Evolutionary conservation across 2,329 filamentous ascomycete genomes (phyloP).

Genomic region (Lachnellula hyalina): DNA sequence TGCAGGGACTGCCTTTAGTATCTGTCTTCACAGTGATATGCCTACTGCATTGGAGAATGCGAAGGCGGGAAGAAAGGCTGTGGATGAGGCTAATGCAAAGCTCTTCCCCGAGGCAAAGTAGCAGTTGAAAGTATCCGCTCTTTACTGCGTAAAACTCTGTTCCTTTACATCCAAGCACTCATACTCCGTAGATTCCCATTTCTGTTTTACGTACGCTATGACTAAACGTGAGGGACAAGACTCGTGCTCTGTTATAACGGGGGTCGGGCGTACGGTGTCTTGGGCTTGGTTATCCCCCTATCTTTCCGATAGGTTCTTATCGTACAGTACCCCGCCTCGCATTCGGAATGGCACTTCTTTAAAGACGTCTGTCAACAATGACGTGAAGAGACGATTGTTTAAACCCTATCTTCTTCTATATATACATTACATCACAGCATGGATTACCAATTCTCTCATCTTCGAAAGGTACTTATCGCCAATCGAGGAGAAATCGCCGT

Average conservation of each 20-base stretch:
- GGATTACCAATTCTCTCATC: neutral
- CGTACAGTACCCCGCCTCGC: neutral
- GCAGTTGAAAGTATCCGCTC: neutral
- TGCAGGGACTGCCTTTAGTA: constrained; percentile 8
- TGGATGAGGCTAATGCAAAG: constrained; percentile 13
- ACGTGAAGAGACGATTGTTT: no score
- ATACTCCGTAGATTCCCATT: neutral
- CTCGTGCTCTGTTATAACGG: neutral
- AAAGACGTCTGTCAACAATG: neutral
- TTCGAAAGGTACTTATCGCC: constrained; percentile 12
- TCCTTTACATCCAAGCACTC: neutral
- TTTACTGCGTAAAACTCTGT: neutral
- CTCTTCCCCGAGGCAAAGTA: constrained; percentile 3
- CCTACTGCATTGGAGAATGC: constrained; percentile 15
- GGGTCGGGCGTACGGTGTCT: neutral
- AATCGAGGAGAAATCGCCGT: constrained; percentile 57
- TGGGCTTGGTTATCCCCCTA: neutral
- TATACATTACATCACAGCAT: neutral
- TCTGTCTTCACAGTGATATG: constrained; percentile 17
- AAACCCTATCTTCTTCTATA: neutral
- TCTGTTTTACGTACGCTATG: neutral
- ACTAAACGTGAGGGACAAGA: neutral
- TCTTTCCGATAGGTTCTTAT: neutral
- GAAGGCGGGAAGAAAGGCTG: constrained; percentile 10
- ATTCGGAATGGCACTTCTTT: neutral